Evolutionary conservation across 2,329 filamentous ascomycete species (phyloP), one percentile per base, ranked within the genome.

Genomic region (Monilinia fructigena): DNA sequence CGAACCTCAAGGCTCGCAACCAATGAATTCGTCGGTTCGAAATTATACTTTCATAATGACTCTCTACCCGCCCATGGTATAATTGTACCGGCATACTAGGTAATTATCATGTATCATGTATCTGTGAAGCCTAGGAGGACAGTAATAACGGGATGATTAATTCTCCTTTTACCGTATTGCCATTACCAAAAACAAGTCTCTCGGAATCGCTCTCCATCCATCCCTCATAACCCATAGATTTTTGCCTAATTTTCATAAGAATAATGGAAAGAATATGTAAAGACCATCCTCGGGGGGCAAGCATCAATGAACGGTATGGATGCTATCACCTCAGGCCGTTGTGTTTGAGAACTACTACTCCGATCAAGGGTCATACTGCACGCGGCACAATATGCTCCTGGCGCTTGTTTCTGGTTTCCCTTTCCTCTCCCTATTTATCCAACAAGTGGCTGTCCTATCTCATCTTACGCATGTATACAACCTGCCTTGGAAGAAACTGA

Each of bases 361-460:
- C 40, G 55, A 50, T 40, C 54, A 65, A 50, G 31, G 54, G 42
- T 58, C 59, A 38, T n/a, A 38, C 40, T 53, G 42, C 38, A 63
- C 56, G 35, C 50, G 56, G 47, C 63, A 47, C 47, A 54, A 11
- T 23, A 18, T 63, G 58, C 58, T 56, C 65, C 65, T 66, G 65
- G 65, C 58, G 65, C 65, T 66, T 66, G 52, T 66, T 66, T 66
- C 65, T 26, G 26, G 7, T 56, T 35, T 23, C 45, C 16, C 31
- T 12, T 10, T 26, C 20, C 45, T 18, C 47, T 62, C 45, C 47
- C 26, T 26, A 28, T 53, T 40, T 14, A 4, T 40, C 28, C 31
- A 40, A n/a, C 23, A n/a, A n/a, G 14, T 62, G 47, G 20, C n/a
- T 61, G 23, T 35, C 54, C 35, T 26, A 52, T 52, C 31, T 55